Evolutionary conservation across 441 rosid genomes (phyloP), one percentile per base, ranked within the genome.

Genomic region (Pelargonium citronellum): DNA sequence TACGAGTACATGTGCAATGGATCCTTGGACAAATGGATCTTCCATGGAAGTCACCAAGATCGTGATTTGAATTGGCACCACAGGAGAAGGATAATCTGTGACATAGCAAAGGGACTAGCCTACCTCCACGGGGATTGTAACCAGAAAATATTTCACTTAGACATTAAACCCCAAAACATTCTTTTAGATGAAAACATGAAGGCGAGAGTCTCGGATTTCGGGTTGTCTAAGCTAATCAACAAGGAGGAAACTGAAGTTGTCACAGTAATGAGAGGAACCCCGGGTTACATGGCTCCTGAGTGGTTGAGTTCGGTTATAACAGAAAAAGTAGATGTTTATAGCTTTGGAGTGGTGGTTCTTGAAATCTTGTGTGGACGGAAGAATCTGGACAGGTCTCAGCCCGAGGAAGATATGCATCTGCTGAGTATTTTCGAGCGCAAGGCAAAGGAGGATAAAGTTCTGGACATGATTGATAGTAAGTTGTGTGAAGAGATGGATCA

Each of bases 251-350:
- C 55, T 22, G 72, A 64, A 4, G 64, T 73, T 39, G 37, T 30
- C 0, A 68, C 58, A 4, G n/a, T 30, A 11, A 27, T 66, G 16
- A 69, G 61, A 41, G 74, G 78, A 2, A 74, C 71, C 16, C 63
- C 70, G 0, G 73, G 76, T n/a, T 69, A 77, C 15, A 64, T 77
- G 62, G 80, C 77, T 51, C 74, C 73, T 1, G 79, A 77, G 16
- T 39, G 69, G 47, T 10, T 61, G 12, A 68, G 73, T 34, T 6
- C 64, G 13, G 22, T 1, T n/a, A 71, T 72, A 7, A 69, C 76
- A 17, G 39, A 46, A 7, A 77, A 77, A 73, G 22, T 46, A 1
- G 51, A 46, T 46, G 51, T 46, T 46, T 46, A 46, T 46, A 46
- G 51, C 51, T 46, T 46, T 46, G 51, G 51, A 7, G 51, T 46